These are phyloP conservation scores for Colletotrichum sidae DNA, from an alignment of 2,329 filamentous ascomycete genomes.

Conservation along the genomic window DNA sequence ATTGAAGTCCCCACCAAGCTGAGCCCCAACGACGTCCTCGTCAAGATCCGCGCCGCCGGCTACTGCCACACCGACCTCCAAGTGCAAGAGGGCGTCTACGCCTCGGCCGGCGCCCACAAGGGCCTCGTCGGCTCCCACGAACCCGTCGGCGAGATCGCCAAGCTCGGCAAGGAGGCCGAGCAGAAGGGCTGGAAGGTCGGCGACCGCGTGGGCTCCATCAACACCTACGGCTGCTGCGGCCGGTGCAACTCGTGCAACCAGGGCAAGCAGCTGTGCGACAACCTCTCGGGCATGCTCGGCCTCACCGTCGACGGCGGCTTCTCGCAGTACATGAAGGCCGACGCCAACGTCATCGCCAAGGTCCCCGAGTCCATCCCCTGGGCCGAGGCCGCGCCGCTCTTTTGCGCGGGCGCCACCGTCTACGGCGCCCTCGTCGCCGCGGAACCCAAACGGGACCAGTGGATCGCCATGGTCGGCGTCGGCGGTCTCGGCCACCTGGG, in stretches of 20 bases:
- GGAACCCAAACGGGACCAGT: constrained; percentile 36
- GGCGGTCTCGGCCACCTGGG: constrained; percentile 43
- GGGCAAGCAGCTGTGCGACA: constrained; percentile 41
- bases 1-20: constrained; percentile 35
- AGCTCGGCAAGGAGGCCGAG: constrained; percentile 58
- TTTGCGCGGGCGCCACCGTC: constrained; percentile 45
- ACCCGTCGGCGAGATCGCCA: constrained; percentile 71
- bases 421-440: constrained; percentile 39
- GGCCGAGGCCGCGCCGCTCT: constrained; percentile 42
- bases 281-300: constrained; percentile 40
- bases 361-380: constrained; percentile 41
- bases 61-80: constrained; percentile 40
- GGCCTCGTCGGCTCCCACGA: constrained; percentile 65
- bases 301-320: constrained; percentile 43
- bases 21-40: constrained; percentile 36
- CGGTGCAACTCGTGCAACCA: constrained; percentile 40
- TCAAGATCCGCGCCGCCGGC: constrained; percentile 39
- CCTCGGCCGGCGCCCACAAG: constrained; percentile 40
- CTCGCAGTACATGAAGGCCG: constrained; percentile 43
- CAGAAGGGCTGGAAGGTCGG: constrained; percentile 55
- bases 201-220: constrained; percentile 62
- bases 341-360: constrained; percentile 41
- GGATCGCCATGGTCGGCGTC: constrained; percentile 43
- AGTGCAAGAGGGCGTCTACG: constrained; percentile 35
- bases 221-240: constrained; percentile 40